Evolutionary conservation across 495 filamentous ascomycete species (phyloP).

Genomic region (Penicillium cinerascens): DNA sequence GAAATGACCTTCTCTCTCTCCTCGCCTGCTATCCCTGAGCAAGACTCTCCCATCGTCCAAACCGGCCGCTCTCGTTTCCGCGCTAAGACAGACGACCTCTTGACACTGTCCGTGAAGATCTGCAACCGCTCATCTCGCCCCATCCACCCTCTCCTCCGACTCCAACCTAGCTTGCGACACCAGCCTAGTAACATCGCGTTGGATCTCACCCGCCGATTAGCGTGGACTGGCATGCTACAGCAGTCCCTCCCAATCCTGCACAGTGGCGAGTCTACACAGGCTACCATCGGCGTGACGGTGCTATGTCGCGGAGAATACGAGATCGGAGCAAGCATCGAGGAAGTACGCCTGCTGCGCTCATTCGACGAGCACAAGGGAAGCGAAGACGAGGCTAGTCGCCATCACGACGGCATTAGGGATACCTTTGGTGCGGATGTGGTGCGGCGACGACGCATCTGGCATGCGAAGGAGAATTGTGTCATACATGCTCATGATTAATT

Average conservation of each 20-base stretch:
- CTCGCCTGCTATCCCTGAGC: slow-evolving; percentile 13
- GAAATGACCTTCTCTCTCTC: slow-evolving; percentile 59
- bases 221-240: slow-evolving; percentile 82
- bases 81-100: slow-evolving; percentile 66
- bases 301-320: slow-evolving; percentile 82
- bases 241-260: slow-evolving; percentile 60
- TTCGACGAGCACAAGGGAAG: slow-evolving; percentile 6
- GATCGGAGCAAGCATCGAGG: slow-evolving; percentile 76
- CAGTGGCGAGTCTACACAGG: slow-evolving; percentile 50
- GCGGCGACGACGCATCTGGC: slow-evolving; percentile 68
- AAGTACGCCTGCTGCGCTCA: slow-evolving; percentile 50
- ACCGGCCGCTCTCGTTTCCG: slow-evolving; percentile 48
- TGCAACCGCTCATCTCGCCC: slow-evolving; percentile 67
- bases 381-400: slow-evolving; percentile 23
- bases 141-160: slow-evolving; percentile 67
- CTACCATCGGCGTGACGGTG: slow-evolving; percentile 62
- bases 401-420: slow-evolving; percentile 47
- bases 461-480: slow-evolving; percentile 61
- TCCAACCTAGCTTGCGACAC: slow-evolving; percentile 73
- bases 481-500: slow-evolving; percentile 53
- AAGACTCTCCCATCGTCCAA: slow-evolving; percentile 28
- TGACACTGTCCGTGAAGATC: slow-evolving; percentile 63
- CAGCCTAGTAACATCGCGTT: slow-evolving; percentile 70
- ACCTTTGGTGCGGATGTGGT: slow-evolving; percentile 54
- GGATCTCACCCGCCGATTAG: slow-evolving; percentile 77